phyloP scores from a whole-genome alignment of 1,284 basidiomycete genomes.

The Melampsora larici-populina region DNA sequence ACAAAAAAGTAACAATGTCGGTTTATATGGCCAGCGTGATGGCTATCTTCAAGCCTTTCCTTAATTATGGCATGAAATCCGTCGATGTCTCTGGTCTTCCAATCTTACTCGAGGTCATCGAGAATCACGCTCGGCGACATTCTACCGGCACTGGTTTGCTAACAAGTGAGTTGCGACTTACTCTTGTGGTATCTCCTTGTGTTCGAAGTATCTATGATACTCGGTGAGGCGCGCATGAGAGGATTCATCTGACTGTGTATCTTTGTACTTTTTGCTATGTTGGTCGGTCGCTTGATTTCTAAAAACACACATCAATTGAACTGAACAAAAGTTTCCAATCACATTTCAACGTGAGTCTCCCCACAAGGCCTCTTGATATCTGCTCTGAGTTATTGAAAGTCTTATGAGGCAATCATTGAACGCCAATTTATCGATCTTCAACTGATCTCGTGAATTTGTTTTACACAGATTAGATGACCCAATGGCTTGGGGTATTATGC shows the following conservation, averaged over 20 bases:
- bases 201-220: no score
- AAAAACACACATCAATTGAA: no score
- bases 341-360: constrained; percentile 32
- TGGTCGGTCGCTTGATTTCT: background rate
- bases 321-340: constrained; percentile 27
- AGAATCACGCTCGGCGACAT: background rate
- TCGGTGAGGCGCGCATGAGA: no score
- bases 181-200: background rate
- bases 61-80: constrained; percentile 17
- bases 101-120: constrained; percentile 11
- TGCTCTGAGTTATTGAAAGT: background rate
- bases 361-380: background rate
- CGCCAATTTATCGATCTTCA: no score
- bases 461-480: constrained; percentile 55
- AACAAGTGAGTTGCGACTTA: background rate
- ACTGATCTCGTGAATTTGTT: no score
- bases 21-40: constrained; percentile 33
- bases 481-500: constrained; percentile 76
- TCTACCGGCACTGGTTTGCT: constrained; percentile 5
- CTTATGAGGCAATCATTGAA: no score
- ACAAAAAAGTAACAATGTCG: constrained; percentile 14
- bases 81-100: constrained; percentile 18
- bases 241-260: no score
- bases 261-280: background rate
- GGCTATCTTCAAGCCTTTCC: constrained; percentile 32